Percentiles rank a stretch among this genome's conserved stretches.
These are phyloP conservation scores for Carex arenaria DNA, from an alignment of 202 grass and related monocot genomes.

Conservation along the genomic window DNA sequence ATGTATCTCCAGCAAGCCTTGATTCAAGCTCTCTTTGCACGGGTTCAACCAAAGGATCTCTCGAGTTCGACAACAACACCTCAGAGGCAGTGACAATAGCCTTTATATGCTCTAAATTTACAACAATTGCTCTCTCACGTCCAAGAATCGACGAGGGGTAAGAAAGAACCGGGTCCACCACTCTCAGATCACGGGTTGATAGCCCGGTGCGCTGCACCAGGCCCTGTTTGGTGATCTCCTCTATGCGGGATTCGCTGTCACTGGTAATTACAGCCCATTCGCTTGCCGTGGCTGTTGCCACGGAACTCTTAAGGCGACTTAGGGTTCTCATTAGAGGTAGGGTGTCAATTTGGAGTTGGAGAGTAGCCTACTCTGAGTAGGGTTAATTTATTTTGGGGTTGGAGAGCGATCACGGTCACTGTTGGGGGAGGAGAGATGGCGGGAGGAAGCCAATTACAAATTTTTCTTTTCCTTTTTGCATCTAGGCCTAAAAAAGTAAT, in stretches of 20 bases:
- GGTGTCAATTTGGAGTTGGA: background rate
- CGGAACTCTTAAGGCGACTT: slow-evolving; percentile 14
- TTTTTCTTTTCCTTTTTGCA: background rate
- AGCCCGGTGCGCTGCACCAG: slow-evolving; percentile 46
- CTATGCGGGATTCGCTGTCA: slow-evolving; percentile 26
- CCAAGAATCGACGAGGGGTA: slow-evolving; percentile 27
- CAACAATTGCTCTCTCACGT: slow-evolving; percentile 45
- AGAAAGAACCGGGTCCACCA: slow-evolving; percentile 35
- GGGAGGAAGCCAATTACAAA: background rate
- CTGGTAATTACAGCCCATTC: slow-evolving; percentile 41
- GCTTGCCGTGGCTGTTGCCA: background rate
- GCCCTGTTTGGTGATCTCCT: slow-evolving; percentile 33
- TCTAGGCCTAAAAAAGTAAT: background rate
- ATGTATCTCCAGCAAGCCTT: slow-evolving; percentile 18
- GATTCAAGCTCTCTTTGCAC: slow-evolving; percentile 36
- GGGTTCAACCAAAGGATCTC: slow-evolving; percentile 34
- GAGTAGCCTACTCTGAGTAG: background rate
- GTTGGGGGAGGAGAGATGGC: slow-evolving; percentile 19
- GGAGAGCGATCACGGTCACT: background rate
- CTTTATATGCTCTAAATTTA: slow-evolving; percentile 43
- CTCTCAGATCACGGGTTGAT: slow-evolving; percentile 33
- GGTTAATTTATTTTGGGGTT: slow-evolving; percentile 8
- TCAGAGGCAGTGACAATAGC: slow-evolving; percentile 57
- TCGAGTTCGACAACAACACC: slow-evolving; percentile 40
- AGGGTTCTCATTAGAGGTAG: background rate